Conservation (phyloP, 352 stramenopile species). For the Globisporangium middletonii region DNA sequence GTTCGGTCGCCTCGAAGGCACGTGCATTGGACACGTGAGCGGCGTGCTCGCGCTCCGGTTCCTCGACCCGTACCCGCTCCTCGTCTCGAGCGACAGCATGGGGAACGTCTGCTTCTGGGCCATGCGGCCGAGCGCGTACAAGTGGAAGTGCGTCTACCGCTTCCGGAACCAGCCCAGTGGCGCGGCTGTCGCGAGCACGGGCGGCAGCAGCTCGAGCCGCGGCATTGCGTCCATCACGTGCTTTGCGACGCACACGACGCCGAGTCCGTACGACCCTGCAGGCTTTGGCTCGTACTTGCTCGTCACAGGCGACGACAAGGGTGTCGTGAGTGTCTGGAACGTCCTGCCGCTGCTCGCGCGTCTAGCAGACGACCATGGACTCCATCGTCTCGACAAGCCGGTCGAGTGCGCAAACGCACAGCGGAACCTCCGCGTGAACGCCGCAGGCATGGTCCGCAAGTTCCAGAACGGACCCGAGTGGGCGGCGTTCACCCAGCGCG, state of each 20-base stretch:
- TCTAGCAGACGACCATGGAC: constrained; percentile 40
- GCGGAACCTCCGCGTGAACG: constrained; percentile 70
- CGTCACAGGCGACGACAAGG: constrained; percentile 75
- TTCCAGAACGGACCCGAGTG: constrained; percentile 58
- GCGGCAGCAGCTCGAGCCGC: constrained; percentile 6
- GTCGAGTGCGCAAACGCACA: constrained; percentile 69
- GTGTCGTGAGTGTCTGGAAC: constrained; percentile 68
- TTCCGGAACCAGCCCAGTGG: constrained; percentile 41
- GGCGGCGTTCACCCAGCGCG: constrained; percentile 39
- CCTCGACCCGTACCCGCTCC: constrained; percentile 64
- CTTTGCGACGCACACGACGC: constrained; percentile 27
- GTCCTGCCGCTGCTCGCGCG: constrained; percentile 47
- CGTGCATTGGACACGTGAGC: constrained; percentile 67
- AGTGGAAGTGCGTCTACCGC: constrained; percentile 72
- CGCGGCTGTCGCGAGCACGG: neutral
- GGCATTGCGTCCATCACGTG: constrained; percentile 42
- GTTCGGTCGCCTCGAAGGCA: constrained; percentile 73
- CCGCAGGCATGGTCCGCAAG: constrained; percentile 62
- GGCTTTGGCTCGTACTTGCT: constrained; percentile 40
- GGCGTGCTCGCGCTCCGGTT: constrained; percentile 63
- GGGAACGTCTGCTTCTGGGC: constrained; percentile 78
- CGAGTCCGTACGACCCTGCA: constrained; percentile 14
- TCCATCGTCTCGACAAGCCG: constrained; percentile 38
- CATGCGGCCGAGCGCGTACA: constrained; percentile 54
- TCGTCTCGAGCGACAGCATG: constrained; percentile 59